Conservation (phyloP, 1,139 yeast genomes). For the Candida albicans region DNA sequence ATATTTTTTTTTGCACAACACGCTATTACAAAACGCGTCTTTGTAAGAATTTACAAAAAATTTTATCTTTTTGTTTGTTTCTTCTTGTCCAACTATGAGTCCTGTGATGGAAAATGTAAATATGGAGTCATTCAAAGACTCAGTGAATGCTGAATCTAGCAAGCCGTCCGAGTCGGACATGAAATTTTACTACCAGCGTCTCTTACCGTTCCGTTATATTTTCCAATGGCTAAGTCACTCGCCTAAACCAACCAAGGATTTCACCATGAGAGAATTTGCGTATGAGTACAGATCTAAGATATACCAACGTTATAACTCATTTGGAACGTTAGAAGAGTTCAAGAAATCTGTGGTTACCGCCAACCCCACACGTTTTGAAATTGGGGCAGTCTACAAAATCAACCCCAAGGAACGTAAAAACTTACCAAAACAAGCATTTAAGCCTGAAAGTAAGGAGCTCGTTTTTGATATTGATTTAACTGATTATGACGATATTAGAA, state of each 20-base stretch:
- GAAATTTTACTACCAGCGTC: conserved; percentile 70
- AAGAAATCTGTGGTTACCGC: conserved; percentile 68
- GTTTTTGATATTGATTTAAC: conserved; percentile 98
- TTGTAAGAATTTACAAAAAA: neutral
- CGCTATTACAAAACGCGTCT: conserved; percentile 1
- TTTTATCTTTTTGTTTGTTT: neutral
- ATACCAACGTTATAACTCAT: conserved; percentile 88
- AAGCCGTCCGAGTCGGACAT: conserved; percentile 67
- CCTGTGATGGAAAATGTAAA: conserved; percentile 3
- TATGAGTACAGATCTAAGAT: conserved; percentile 84
- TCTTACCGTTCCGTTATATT: conserved; percentile 69
- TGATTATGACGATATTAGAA: conserved; percentile 90
- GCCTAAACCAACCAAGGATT: conserved; percentile 65
- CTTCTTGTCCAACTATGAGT: neutral
- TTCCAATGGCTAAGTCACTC: conserved; percentile 92
- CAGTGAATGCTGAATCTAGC: conserved; percentile 13
- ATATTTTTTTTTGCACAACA: too few species aligned
- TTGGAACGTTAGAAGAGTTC: conserved; percentile 64
- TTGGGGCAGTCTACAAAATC: conserved; percentile 88
- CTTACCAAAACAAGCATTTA: conserved; percentile 76
- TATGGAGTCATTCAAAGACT: conserved; percentile 5
- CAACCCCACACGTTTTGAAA: conserved; percentile 89
- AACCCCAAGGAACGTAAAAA: conserved; percentile 84
- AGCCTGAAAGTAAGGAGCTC: conserved; percentile 80
- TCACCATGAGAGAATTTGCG: conserved; percentile 91